Evolutionary conservation across 164 flowering plant species (phyloP), one percentile per base, ranked within the genome.

Genomic region (Piper longum): DNA sequence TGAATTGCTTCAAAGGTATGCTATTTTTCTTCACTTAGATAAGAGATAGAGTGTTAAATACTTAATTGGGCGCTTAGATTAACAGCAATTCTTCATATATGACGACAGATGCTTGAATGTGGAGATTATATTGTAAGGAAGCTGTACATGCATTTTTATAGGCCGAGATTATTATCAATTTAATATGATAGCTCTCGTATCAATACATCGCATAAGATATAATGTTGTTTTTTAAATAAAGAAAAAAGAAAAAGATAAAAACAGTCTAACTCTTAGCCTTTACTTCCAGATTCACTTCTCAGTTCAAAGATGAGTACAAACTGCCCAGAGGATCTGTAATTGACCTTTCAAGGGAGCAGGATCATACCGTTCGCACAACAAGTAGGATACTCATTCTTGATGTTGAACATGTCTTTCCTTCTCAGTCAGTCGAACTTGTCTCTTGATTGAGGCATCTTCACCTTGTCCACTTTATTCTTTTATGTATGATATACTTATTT

Each of bases 1-100:
- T 63, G 97, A 93, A 63, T 75, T 93, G 77, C 91, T 93, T 75
- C 85, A 86, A 56, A 85, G 89, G 97, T 93, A 66, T 57, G 42
- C 19, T 16, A 56, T 16, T 39, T 11, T 57, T 18, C 5, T 18
- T 40, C 40, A 18, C 59, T 14, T 26, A 0, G 36, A 26, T 26
- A 2, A 26, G 36, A 26, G 2, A 26, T 26, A 0, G 36, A 26
- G 36, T 26, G 36, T 26, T 26, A 26, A 26, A 26, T 26, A 26
- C 36, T 26, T 26, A 26, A 26, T 26, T 26, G 36, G 36, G 36
- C 36, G 36, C 36, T 26, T 26, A 26, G 36, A 26, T 26, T 26
- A 26, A 26, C 36, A 26, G 36, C 36, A 26, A 26, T 26, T 26
- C 36, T 26, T 1, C 36, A 26, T 26, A 26, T 26, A 2, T 26